These are phyloP conservation scores for Quercus tomentella DNA, from an alignment of 331 rosid species.

Conservation along the genomic window DNA sequence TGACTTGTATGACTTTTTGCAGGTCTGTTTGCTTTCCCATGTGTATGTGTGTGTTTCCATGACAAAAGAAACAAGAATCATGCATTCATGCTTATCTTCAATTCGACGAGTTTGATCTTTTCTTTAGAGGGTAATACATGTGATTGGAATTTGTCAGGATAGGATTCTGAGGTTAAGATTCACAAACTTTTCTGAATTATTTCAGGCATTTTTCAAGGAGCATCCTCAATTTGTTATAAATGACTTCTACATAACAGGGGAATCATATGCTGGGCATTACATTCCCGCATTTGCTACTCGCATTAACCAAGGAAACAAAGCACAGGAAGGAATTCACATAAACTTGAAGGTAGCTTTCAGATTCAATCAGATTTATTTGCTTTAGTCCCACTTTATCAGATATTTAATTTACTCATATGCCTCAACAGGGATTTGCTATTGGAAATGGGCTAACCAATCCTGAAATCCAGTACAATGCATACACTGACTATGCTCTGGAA, in stretches of 20 bases:
- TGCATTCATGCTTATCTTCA: background rate
- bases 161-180: background rate
- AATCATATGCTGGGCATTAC: constrained; percentile 95
- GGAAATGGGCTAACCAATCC: constrained; percentile 96
- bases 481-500: constrained; percentile 68
- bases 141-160: background rate
- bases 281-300: constrained; percentile 88
- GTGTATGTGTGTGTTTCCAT: background rate
- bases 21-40: constrained; percentile 37
- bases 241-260: constrained; percentile 93
- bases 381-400: background rate
- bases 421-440: constrained; percentile 84
- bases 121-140: background rate
- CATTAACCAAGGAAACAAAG: constrained; percentile 81
- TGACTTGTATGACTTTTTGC: constrained; percentile 88
- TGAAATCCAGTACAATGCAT: constrained; percentile 72
- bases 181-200: constrained; percentile 7
- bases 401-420: background rate
- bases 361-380: background rate
- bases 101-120: too few relatives aligned
- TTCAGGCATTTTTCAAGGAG: constrained; percentile 70
- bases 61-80: background rate
- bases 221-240: constrained; percentile 59
- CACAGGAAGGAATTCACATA: constrained; percentile 65
- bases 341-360: constrained; percentile 63